Evolutionary conservation across 139 green algal species (phyloP), one percentile per base, ranked within the genome.

Genomic region (Tetradesmus lagerheimii): DNA sequence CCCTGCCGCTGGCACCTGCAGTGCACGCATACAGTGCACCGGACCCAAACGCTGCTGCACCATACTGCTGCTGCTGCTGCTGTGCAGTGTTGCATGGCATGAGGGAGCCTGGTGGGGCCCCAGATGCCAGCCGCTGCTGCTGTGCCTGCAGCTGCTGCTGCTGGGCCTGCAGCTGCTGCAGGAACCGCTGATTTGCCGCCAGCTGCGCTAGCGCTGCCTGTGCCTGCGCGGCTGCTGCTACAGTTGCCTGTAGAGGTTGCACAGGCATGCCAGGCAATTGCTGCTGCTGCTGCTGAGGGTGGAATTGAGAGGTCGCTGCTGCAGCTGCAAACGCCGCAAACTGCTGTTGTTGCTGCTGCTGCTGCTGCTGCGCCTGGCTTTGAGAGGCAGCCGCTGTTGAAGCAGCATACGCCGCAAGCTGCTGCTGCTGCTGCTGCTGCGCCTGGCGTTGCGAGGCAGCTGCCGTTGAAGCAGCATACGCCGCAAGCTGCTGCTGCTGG

Each of bases 131-230:
- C 1, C 57, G 57, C 57, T 71, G 57, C 57, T 71, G 57, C 23
- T 5, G 23, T 37, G 82, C 82, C 50, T 35, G 84, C 76, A 27
- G 89, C 83, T 67, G 83, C 53, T 20, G 89, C 82, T 9, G 80
- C 80, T 25, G 82, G 43, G 15, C 34, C 53, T 15, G 53, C 83
- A 20, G 83, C 89, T 47, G 83, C 53, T 27, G 85, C 83, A 34
- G 67, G 89, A 76, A 89, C 64, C 3, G n/a, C 23, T 20, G 89
- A 5, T 31, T 57, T 87, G 20, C 41, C 11, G 35, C 34, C 39
- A 34, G 38, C 25, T 83, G 77, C 31, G 77, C 77, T 62, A 53
- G 77, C 64, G 38, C 77, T 83, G 38, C 37, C 37, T 50, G 39
- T 23, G 85, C 84, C 80, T 89, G 74, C 74, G 86, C 78, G 0